Evolutionary conservation across 495 filamentous ascomycete genomes (phyloP).

Genomic region (Acidiella bohemica): DNA sequence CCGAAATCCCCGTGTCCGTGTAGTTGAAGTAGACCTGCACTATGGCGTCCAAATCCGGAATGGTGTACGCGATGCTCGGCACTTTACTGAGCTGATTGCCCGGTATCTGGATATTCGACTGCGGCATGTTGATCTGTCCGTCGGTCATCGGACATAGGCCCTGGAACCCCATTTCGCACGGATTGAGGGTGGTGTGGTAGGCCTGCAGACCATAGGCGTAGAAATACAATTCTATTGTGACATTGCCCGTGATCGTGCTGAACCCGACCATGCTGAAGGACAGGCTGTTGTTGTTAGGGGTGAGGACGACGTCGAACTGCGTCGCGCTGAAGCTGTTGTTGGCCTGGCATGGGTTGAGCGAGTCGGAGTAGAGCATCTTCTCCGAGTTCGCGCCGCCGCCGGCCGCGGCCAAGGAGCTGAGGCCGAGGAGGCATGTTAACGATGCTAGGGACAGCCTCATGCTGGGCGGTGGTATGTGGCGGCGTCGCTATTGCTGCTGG

Average conservation of each 20-base stretch:
- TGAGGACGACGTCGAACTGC: constrained; percentile 68
- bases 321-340: constrained; percentile 78
- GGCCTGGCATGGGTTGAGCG: constrained; percentile 30
- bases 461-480: constrained; percentile 8
- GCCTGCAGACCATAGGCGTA: constrained; percentile 70
- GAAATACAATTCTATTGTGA: constrained; percentile 62
- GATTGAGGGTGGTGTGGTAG: constrained; percentile 52
- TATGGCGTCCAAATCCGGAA: constrained; percentile 87
- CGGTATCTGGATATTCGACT: constrained; percentile 51
- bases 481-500: too few species aligned
- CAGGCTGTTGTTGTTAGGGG: constrained; percentile 57
- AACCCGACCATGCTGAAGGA: constrained; percentile 66
- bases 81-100: constrained; percentile 46
- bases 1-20: constrained; percentile 39
- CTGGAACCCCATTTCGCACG: constrained; percentile 52
- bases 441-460: constrained; percentile 15
- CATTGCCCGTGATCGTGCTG: constrained; percentile 73
- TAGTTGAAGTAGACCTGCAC: constrained; percentile 68
- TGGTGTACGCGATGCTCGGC: constrained; percentile 69
- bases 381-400: too few species aligned
- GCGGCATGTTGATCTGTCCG: constrained; percentile 58
- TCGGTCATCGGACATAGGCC: constrained; percentile 91
- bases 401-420: constrained; percentile 16
- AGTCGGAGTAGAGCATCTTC: constrained; percentile 27
- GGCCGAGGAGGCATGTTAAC: constrained; percentile 12